Base-by-base conservation (phyloP, 768 basidiomycete genomes). In the Inosperma sp. region DNA sequence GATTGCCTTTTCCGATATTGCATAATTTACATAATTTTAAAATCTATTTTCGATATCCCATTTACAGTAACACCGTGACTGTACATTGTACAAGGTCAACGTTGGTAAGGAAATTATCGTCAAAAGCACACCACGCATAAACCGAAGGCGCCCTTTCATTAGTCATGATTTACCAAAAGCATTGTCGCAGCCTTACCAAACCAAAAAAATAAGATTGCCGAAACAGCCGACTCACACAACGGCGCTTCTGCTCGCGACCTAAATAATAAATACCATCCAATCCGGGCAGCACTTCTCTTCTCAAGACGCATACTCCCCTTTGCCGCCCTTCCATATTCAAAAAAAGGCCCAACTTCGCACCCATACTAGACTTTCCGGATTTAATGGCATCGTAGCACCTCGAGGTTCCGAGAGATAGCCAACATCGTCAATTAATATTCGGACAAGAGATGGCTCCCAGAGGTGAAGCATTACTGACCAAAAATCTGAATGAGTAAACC, bases 351-450 rank as follows among this genome's bases (percentile, higher is more conserved):
- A 69, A 69, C 19, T 74, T 69, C 3, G 63, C 56, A 8, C 71
- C 72, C 4, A 68, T 67, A 2, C 69, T 61, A n/a, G 75, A 66
- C 57, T 74, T 74, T 31, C 67, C 64, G 5, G 81, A 83, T 45
- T 76, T 68, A 62, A 81, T 75, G 1, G 84, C 78, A 63, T 89
- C 86, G 67, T 89, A 37, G 69, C 66, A 3, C 88, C 89, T n/a
- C 67, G 65, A 0, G 83, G 78, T 57, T 83, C 86, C 27, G 72
- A 73, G 21, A 90, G 67, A 62, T 86, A 93, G 3, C 90, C 90
- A 7, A 92, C 83, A 3, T 83, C 81, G 6, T 88, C 90, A 2
- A 90, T 66, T n/a, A n/a, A n/a, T n/a, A n/a, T n/a, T 10, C 73
- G 63, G 0, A 91, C 77, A 5, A 59, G 73, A 3, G 76, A 68